A percentile compares a stretch with the other conserved stretches of the same genome.
Conservation (phyloP, 2,329 filamentous ascomycete genomes). For the Fusarium pseudonygamai region DNA sequence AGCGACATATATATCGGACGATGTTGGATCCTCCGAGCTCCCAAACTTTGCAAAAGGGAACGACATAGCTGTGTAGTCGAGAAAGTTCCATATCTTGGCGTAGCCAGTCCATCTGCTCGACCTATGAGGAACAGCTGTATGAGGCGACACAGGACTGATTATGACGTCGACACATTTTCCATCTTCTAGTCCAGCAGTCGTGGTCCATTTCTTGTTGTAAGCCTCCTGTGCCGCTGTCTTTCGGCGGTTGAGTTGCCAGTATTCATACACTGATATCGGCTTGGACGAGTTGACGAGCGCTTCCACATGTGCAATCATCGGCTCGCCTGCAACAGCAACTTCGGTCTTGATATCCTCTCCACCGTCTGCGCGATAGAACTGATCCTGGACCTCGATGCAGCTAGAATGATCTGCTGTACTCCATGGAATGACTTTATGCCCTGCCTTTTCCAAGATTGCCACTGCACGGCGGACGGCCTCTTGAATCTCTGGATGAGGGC, state of each 20-base stretch:
- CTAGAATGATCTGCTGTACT: neutral
- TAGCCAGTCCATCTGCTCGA: neutral
- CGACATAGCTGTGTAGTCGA: neutral
- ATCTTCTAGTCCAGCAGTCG: neutral
- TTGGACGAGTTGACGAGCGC: neutral
- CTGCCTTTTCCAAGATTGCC: neutral
- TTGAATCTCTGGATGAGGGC: neutral
- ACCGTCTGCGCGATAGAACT: neutral
- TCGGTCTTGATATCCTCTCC: neutral
- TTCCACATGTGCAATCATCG: neutral
- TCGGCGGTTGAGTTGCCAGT: neutral
- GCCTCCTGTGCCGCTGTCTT: neutral
- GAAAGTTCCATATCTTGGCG: neutral
- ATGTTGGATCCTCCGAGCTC: fast-evolving
- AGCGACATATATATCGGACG: neutral
- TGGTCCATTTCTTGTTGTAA: neutral
- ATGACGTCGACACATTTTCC: neutral
- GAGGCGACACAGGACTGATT: neutral
- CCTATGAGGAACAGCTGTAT: neutral
- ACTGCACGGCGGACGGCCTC: neutral
- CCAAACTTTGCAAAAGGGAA: neutral
- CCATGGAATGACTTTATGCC: neutral
- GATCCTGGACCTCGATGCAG: neutral
- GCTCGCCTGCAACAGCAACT: neutral
- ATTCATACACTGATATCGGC: neutral